Evolutionary conservation across 306 rosid genomes (phyloP), one percentile per base, ranked within the genome.

Genomic region (Sesbania bispinosa): DNA sequence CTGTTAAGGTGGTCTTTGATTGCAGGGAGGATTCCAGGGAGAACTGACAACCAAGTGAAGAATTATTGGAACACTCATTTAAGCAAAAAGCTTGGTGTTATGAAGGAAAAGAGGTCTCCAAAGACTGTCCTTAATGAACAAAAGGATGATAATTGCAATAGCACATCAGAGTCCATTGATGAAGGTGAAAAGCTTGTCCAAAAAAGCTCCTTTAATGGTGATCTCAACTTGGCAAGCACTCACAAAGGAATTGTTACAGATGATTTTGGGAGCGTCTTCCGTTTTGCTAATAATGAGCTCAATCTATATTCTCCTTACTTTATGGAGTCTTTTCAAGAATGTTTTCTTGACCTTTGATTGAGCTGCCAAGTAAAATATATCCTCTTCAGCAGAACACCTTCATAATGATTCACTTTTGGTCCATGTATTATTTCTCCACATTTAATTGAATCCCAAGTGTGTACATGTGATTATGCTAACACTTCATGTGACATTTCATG

Each of bases 11-110:
- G 89, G 92, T 85, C 92, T 13, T 67, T 87, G 83, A 87, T 87
- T 0, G 92, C 92, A 10, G 89, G 92, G 23, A 77, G 93, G 72
- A 85, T 88, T n/a, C 90, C 90, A 2, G 93, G 93, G 9, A 85
- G 93, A 58, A 88, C 93, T 2, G 93, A 88, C 75, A 88, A 85
- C 54, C 90, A 88, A 53, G 90, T 88, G 13, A 88, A 88, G 81
- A 88, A 88, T 52, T 83, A 83, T 11, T 88, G 93, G 93, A 88
- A 85, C 77, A 66, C 88, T 76, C 81, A 57, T 77, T 81, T 88
- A 81, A 85, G 84, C 77, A 88, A 83, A 38, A 88, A 78, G 77
- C 72, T 80, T 52, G 81, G 89, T 3, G 62, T 78, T 1, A 58
- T 43, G 16, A 80, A 75, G 42, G 79, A 3, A 82, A 82, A 57